Percentiles rank a stretch among this genome's conserved stretches.
Evolutionary conservation across 441 rosid species (phyloP).

Genomic region (Sinapis alba): DNA sequence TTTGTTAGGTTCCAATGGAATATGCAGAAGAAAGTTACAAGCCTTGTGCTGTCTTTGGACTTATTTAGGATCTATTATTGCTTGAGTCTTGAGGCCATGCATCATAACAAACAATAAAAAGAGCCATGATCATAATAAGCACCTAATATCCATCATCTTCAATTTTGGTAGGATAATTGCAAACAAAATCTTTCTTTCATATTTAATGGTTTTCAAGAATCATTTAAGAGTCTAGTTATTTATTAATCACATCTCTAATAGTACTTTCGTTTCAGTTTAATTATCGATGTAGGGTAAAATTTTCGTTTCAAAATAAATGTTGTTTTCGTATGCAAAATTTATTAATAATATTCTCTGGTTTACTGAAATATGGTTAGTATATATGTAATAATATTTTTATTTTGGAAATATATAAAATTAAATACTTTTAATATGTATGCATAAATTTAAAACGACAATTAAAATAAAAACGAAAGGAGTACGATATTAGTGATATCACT

Average conservation of each 20-base stretch:
- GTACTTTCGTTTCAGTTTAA: no score
- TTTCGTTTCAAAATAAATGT: no score
- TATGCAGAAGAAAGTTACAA: slow-evolving; percentile 34
- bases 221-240: slow-evolving; percentile 20
- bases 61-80: slow-evolving; percentile 6
- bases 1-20: slow-evolving; percentile 36
- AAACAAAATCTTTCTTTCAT: slow-evolving; percentile 13
- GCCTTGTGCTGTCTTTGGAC: background rate
- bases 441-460: no score
- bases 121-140: slow-evolving; percentile 1
- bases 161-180: slow-evolving; percentile 1
- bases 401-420: no score
- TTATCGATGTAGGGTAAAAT: no score
- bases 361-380: no score
- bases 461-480: no score
- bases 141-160: background rate
- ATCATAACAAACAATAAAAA: background rate
- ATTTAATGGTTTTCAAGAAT: slow-evolving; percentile 11
- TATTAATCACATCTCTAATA: background rate
- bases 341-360: no score
- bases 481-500: no score
- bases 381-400: no score
- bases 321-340: no score
- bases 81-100: background rate
- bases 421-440: no score